Evolutionary conservation across 345 rosid genomes (phyloP).

Genomic region (Angophora floribunda): DNA sequence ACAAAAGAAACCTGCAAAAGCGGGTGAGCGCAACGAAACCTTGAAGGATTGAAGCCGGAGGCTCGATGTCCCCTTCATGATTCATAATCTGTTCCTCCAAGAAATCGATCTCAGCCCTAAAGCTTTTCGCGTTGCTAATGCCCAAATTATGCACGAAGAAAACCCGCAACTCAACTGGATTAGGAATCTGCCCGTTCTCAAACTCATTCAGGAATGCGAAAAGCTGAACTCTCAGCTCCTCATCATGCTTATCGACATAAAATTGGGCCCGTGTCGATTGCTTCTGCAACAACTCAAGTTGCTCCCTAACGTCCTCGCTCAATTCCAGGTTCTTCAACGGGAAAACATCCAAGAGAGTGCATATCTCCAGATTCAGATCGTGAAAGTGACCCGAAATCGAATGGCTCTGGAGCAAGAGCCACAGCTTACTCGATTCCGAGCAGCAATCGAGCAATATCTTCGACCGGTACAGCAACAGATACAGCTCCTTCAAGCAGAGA

Average conservation of each 20-base stretch:
- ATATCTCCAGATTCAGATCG: slow-evolving; percentile 80
- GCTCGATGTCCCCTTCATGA: slow-evolving; percentile 82
- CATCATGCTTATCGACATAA: slow-evolving; percentile 63
- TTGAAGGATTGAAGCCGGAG: slow-evolving; percentile 64
- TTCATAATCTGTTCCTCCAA: slow-evolving; percentile 89
- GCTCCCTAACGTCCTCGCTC: slow-evolving; percentile 76
- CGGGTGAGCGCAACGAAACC: slow-evolving; percentile 78
- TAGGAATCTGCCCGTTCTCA: slow-evolving; percentile 53
- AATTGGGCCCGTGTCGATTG: slow-evolving; percentile 52
- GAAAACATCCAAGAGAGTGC: slow-evolving; percentile 85
- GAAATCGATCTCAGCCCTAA: slow-evolving; percentile 69
- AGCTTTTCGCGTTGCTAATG: slow-evolving; percentile 49
- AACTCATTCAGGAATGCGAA: slow-evolving; percentile 59
- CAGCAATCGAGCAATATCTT: slow-evolving; percentile 82
- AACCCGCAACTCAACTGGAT: slow-evolving; percentile 14
- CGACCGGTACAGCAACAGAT: slow-evolving; percentile 76
- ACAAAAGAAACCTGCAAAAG: slow-evolving; percentile 69
- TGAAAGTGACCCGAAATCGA: slow-evolving; percentile 89
- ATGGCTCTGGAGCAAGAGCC: slow-evolving; percentile 82
- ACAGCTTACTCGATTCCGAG: slow-evolving; percentile 70
- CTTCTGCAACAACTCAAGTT: slow-evolving; percentile 53
- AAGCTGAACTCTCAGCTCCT: slow-evolving; percentile 37
- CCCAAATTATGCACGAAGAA: slow-evolving; percentile 58
- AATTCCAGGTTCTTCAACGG: slow-evolving; percentile 44
- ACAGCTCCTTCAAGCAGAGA: slow-evolving; percentile 82